Evolutionary conservation across 1,284 basidiomycete species (phyloP).

Genomic region (Apiotrichum sp.): DNA sequence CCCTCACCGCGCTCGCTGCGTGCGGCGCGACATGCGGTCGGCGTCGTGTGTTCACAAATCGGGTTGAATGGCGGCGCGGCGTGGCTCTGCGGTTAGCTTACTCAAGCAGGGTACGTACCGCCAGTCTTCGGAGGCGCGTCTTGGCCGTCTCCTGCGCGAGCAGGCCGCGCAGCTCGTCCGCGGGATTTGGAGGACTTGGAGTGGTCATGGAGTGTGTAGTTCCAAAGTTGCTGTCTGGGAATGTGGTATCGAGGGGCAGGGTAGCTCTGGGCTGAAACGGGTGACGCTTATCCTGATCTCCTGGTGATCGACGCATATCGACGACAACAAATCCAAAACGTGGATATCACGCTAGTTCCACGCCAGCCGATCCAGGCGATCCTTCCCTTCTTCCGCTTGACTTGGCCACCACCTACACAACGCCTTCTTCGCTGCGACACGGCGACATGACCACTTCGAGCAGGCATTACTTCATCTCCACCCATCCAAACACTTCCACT

Average conservation of each 20-base stretch:
- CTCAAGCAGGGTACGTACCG: slow-evolving; percentile 50
- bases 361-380: no score
- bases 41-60: slow-evolving; percentile 73
- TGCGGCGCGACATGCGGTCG: slow-evolving; percentile 66
- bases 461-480: background rate
- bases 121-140: slow-evolving; percentile 58
- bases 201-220: no score
- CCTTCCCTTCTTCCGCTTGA: no score
- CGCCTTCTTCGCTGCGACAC: no score
- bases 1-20: slow-evolving; percentile 26
- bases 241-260: no score
- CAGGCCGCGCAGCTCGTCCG: slow-evolving; percentile 60
- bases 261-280: no score
- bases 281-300: no score
- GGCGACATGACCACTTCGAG: background rate
- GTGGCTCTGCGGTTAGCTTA: slow-evolving; percentile 52
- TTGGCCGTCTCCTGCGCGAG: slow-evolving; percentile 69
- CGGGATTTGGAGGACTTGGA: background rate
- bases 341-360: no score
- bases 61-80: slow-evolving; percentile 60
- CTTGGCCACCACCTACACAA: no score
- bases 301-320: no score
- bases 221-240: no score
- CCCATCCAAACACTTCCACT: background rate
- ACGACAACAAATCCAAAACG: no score